Conservation (phyloP, 2,329 filamentous ascomycete genomes). For the Coniella lustricola region DNA sequence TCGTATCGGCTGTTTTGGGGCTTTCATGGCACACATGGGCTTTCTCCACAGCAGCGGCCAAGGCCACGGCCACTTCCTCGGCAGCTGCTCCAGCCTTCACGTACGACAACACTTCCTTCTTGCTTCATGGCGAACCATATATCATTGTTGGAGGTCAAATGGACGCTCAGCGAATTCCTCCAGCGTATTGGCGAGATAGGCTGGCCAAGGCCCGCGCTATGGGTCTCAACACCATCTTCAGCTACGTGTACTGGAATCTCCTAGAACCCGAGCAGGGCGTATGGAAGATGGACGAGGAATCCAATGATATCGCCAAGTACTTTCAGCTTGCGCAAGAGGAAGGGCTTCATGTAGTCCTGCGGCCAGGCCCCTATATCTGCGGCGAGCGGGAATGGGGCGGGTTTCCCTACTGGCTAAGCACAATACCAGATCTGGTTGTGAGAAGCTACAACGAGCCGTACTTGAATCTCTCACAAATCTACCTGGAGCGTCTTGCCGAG, state of each 20-base stretch:
- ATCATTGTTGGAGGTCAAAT: slow-evolving; percentile 43
- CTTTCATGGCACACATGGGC: no score
- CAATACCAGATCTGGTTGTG: slow-evolving; percentile 33
- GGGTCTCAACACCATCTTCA: slow-evolving; percentile 44
- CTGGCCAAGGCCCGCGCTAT: slow-evolving; percentile 37
- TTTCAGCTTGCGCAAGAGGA: slow-evolving; percentile 40
- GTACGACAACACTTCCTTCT: slow-evolving; percentile 32
- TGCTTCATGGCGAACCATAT: slow-evolving; percentile 32
- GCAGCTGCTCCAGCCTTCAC: slow-evolving; percentile 26
- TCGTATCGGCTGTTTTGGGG: no score
- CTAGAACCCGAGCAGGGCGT: slow-evolving; percentile 33
- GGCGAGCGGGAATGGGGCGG: slow-evolving; percentile 44
- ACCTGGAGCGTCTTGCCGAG: slow-evolving; percentile 31
- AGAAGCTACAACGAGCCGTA: slow-evolving; percentile 34
- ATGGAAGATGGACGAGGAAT: slow-evolving; percentile 29
- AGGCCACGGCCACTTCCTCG: background rate
- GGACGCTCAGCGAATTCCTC: slow-evolving; percentile 42
- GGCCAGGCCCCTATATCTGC: slow-evolving; percentile 42
- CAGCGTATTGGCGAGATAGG: slow-evolving; percentile 39
- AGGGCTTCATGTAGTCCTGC: slow-evolving; percentile 37
- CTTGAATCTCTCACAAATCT: slow-evolving; percentile 29
- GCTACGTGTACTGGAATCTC: slow-evolving; percentile 44
- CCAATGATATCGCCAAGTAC: slow-evolving; percentile 42
- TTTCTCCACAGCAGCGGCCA: background rate
- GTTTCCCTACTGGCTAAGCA: slow-evolving; percentile 38